Base-by-base conservation (phyloP, 441 rosid genomes). In the Gossypium laxum region DNA sequence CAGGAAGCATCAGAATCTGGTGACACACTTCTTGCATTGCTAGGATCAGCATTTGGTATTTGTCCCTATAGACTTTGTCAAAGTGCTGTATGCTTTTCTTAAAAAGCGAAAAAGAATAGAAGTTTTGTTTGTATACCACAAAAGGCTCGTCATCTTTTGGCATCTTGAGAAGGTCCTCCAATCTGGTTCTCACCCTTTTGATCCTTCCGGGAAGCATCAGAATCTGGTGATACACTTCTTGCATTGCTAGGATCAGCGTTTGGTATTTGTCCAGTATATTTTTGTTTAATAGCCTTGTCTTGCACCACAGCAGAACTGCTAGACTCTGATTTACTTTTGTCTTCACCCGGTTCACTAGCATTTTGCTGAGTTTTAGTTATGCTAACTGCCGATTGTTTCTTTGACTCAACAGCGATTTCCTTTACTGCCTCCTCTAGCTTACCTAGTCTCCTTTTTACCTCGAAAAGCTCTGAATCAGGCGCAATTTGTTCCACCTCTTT, bases 371-470 rank as follows among this genome's bases (percentile, higher is more conserved):
- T 77, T 81, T 77, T 79, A 47, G 72, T 69, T 77, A 52, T 55
- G 34, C 32, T 70, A 61, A 68, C 70, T 22, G 77, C 74, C 21
- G 85, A 72, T 70, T 74, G 81, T 70, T 84, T 87, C 87, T 84
- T 88, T 57, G 88, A 50, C 77, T 84, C 91, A 57, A 84, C 84
- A 54, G 71, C 86, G 60, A 90, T 87, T 76, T 86, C 93, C 69
- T 83, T 84, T 17, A 93, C 74, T 0, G 86, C 73, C 78, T 87
- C 93, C 80, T 93, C 98, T 67, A 93, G 75, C 68, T 87, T 86
- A 61, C 82, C 84, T 38, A 91, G 80, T 81, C 97, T 89, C 78
- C n/a, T 81, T 80, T 87, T 90, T 82, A 93, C 85, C 82, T 89
- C 89, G 57, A 68, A 45, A 15, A 89, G 70, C 74, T 77, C 91